Percentiles rank a stretch among this genome's conserved stretches.
These are phyloP conservation scores for Basidioascus undulatus DNA, from an alignment of 768 basidiomycete genomes.

Conservation along the genomic window DNA sequence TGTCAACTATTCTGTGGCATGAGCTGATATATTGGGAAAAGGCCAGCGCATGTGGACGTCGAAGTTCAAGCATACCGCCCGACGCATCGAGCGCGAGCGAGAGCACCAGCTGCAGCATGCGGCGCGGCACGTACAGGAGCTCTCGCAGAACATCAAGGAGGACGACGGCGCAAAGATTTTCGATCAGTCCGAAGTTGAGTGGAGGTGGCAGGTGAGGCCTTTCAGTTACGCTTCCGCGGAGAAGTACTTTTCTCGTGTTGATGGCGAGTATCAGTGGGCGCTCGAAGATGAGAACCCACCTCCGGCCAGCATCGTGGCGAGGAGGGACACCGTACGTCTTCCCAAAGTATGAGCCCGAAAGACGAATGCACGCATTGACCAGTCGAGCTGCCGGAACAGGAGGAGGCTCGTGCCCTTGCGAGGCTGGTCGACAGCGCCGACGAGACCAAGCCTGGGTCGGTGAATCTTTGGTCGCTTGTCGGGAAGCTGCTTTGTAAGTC, in stretches of 20 bases:
- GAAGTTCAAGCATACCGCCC: conserved; percentile 35
- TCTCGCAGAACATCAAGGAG: conserved; percentile 14
- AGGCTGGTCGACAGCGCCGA: too few species aligned
- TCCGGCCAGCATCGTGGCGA: conserved; percentile 70
- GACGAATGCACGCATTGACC: too few species aligned
- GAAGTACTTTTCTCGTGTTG: conserved; percentile 23
- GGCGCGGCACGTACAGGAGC: conserved; percentile 28
- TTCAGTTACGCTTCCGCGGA: too few species aligned
- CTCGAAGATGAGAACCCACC: conserved; percentile 65
- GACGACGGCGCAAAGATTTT: conserved; percentile 11
- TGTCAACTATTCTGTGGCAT: too few species aligned
- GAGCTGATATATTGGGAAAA: conserved; percentile 15
- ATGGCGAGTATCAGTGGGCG: conserved; percentile 50
- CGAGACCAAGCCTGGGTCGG: too few species aligned
- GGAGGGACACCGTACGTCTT: conserved; percentile 41
- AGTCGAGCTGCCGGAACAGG: too few species aligned
- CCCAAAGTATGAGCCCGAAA: too few species aligned
- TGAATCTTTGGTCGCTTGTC: too few species aligned
- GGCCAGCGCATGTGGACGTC: conserved; percentile 35
- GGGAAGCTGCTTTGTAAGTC: too few species aligned
- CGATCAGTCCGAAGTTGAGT: conserved; percentile 9
- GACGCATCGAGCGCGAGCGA: conserved; percentile 41
- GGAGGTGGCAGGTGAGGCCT: conserved; percentile 13
- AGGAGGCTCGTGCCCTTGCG: too few species aligned
- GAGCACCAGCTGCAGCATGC: conserved; percentile 23